These are phyloP conservation scores for Exsudoporus floridanus DNA, from an alignment of 1,284 basidiomycete genomes.

Conservation along the genomic window DNA sequence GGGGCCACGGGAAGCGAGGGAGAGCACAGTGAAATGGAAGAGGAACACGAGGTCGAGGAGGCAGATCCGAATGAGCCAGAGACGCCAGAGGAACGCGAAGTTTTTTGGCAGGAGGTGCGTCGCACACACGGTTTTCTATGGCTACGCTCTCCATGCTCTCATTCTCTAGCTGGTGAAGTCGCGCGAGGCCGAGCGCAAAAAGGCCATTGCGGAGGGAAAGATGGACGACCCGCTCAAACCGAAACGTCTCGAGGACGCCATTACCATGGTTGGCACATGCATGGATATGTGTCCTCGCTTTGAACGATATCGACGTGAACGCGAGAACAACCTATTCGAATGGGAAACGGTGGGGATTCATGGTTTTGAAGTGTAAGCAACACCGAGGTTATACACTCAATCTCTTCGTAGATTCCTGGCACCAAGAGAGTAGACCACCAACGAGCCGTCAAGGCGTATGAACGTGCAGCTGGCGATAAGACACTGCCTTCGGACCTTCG, in stretches of 20 bases:
- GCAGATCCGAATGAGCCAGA: conserved; percentile 43
- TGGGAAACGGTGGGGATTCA: conserved; percentile 74
- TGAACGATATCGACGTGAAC: conserved; percentile 88
- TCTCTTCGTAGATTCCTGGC: conserved; percentile 56
- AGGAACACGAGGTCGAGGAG: conserved; percentile 25
- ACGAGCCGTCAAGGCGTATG: conserved; percentile 92
- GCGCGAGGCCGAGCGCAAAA: conserved; percentile 73
- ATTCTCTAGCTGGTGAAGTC: conserved; percentile 60
- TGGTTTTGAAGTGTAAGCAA: conserved; percentile 1
- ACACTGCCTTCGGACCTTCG: conserved; percentile 90
- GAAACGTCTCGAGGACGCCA: conserved; percentile 82
- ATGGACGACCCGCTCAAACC: conserved; percentile 83
- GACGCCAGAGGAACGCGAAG: conserved; percentile 58
- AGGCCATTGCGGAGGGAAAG: conserved; percentile 79
- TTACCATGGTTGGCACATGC: conserved; percentile 89
- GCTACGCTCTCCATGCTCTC: conserved; percentile 25
- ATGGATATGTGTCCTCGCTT: conserved; percentile 93
- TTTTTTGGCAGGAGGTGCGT: conserved; percentile 67
- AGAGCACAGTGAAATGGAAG: conserved; percentile 31
- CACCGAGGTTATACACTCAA: conserved; percentile 38
- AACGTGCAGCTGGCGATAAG: conserved; percentile 92
- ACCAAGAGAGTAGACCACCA: conserved; percentile 81
- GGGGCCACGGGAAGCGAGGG: conserved; percentile 34
- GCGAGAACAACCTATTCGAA: conserved; percentile 85
- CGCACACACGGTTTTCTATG: conserved; percentile 8